These are phyloP conservation scores for Solanum ahanhuiri DNA, from an alignment of 257 asterid genomes.

Conservation along the genomic window DNA sequence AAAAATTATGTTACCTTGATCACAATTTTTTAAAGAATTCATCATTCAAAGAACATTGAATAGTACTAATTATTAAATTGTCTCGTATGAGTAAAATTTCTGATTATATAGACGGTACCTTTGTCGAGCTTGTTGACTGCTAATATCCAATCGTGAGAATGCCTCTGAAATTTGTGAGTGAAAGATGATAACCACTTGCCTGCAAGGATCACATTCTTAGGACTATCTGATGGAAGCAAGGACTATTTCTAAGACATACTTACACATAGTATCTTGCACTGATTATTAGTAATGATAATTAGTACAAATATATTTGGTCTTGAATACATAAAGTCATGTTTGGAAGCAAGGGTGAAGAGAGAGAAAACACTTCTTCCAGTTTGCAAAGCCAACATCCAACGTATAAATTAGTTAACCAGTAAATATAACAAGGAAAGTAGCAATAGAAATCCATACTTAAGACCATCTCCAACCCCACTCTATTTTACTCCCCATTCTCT, in stretches of 20 bases:
- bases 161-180: slow-evolving; percentile 93
- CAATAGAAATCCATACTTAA: not conserved
- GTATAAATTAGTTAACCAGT: not conserved
- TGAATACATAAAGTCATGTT: not conserved
- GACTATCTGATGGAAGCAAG: not conserved
- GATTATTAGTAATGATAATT: not conserved
- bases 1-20: not conserved
- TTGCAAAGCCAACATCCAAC: not conserved
- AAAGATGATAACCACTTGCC: slow-evolving; percentile 83
- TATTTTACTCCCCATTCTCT: no score
- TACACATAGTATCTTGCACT: not conserved
- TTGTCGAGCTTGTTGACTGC: slow-evolving; percentile 61
- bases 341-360: not conserved
- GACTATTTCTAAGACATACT: not conserved
- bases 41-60: not conserved
- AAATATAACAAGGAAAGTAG: not conserved
- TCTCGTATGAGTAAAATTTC: not conserved
- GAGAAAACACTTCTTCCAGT: not conserved
- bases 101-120: slow-evolving; percentile 31
- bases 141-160: slow-evolving; percentile 55
- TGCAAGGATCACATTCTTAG: slow-evolving; percentile 29
- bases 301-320: not conserved
- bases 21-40: not conserved
- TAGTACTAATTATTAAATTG: not conserved
- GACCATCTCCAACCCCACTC: no score